phyloP scores from a whole-genome alignment of 2,329 filamentous ascomycete species.

The Thermoascus crustaceus region DNA sequence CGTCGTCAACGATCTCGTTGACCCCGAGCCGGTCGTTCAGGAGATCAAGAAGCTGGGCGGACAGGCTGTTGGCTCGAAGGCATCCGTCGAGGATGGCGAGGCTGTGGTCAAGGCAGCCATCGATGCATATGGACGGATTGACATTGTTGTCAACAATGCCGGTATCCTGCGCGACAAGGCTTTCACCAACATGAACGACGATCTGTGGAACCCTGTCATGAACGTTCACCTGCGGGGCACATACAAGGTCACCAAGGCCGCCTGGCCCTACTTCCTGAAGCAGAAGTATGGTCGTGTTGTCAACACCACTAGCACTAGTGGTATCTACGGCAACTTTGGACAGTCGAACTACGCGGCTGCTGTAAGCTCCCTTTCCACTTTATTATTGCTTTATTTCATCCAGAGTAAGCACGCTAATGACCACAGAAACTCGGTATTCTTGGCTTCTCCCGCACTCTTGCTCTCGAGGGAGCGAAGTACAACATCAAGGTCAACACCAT shows the following conservation, averaged over 20 bases:
- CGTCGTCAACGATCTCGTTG: slow-evolving; percentile 90
- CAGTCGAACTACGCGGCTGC: slow-evolving; percentile 95
- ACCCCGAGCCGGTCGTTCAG: slow-evolving; percentile 81
- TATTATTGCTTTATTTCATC: slow-evolving; percentile 17
- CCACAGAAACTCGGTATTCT: slow-evolving; percentile 82
- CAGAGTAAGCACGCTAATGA: slow-evolving; percentile 6
- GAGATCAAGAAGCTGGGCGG: slow-evolving; percentile 89
- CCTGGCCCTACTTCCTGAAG: slow-evolving; percentile 95
- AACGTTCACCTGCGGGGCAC: slow-evolving; percentile 90
- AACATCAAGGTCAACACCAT: slow-evolving; percentile 99
- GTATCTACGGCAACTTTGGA: slow-evolving; percentile 98
- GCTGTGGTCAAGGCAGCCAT: slow-evolving; percentile 86
- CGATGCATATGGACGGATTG: slow-evolving; percentile 84
- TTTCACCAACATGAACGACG: slow-evolving; percentile 95
- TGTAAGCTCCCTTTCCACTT: slow-evolving; percentile 42
- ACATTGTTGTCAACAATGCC: slow-evolving; percentile 96
- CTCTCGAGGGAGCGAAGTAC: slow-evolving; percentile 89
- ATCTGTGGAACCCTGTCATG: slow-evolving; percentile 83
- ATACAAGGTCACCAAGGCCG: slow-evolving; percentile 94
- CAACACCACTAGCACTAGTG: slow-evolving; percentile 94
- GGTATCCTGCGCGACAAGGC: slow-evolving; percentile 97
- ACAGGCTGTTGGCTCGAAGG: slow-evolving; percentile 86
- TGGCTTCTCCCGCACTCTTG: slow-evolving; percentile 86
- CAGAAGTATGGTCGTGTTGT: slow-evolving; percentile 97
- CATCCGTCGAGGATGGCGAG: slow-evolving; percentile 87